These are phyloP conservation scores for Yarrowia hollandica DNA, from an alignment of 805 yeast species.

Conservation along the genomic window DNA sequence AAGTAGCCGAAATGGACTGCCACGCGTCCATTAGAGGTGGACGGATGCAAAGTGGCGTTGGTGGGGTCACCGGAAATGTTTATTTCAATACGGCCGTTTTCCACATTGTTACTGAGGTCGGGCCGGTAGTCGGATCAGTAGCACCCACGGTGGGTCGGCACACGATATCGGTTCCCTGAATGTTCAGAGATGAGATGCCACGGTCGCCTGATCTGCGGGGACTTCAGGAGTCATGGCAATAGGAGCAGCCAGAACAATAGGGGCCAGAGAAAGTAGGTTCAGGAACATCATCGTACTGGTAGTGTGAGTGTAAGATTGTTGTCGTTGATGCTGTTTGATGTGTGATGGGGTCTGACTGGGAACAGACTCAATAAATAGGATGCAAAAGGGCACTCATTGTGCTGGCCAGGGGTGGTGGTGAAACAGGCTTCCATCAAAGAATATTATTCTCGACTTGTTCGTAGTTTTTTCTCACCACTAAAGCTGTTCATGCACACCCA, in stretches of 20 bases:
- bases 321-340: too few relatives aligned
- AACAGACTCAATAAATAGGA: constrained; percentile 16
- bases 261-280: neutral
- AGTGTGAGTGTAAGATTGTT: neutral
- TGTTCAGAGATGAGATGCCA: neutral
- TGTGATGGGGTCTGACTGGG: neutral
- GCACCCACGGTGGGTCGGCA: constrained; percentile 8
- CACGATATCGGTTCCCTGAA: constrained; percentile 9
- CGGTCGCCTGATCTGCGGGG: neutral
- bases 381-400: too few relatives aligned
- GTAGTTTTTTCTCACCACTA: neutral
- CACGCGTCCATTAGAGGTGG: neutral
- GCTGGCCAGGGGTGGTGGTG: neutral
- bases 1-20: constrained; percentile 3
- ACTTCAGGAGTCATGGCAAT: neutral
- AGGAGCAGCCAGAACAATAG: neutral
- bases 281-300: neutral
- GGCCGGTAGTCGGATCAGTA: constrained; percentile 10
- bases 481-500: too few relatives aligned
- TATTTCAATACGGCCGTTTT: neutral
- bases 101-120: constrained; percentile 19
- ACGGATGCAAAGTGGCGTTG: constrained; percentile 11
- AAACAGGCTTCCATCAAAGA: neutral
- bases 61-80: neutral
- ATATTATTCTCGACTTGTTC: neutral